These are phyloP conservation scores for Dactylellina sp. DNA, from an alignment of 2,329 filamentous ascomycete genomes.

Conservation along the genomic window DNA sequence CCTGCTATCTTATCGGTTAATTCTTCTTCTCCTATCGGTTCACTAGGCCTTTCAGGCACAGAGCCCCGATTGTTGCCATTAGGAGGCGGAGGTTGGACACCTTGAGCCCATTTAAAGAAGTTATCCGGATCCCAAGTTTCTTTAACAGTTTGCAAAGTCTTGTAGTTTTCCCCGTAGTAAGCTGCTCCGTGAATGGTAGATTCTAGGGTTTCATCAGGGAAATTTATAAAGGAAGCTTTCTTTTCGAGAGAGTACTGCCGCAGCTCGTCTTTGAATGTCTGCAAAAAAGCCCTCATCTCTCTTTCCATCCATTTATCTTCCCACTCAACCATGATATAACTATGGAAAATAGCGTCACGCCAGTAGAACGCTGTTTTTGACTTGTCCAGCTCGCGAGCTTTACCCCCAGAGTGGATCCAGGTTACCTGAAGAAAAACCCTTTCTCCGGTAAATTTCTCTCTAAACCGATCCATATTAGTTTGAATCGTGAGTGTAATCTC, in stretches of 20 bases:
- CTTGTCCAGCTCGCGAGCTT: constrained; percentile 19
- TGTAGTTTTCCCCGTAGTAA: constrained; percentile 62
- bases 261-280: constrained; percentile 59
- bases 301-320: constrained; percentile 62
- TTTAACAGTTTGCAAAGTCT: constrained; percentile 60
- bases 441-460: constrained; percentile 53
- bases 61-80: too few relatives aligned
- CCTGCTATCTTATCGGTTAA: not conserved
- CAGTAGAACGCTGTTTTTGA: constrained; percentile 61
- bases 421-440: constrained; percentile 58
- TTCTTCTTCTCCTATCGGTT: not conserved
- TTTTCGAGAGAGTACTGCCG: constrained; percentile 57
- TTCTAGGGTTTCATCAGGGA: constrained; percentile 26
- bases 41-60: too few relatives aligned
- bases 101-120: constrained; percentile 61
- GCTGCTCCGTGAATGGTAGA: constrained; percentile 58
- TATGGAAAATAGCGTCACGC: constrained; percentile 61
- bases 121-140: constrained; percentile 60
- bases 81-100: constrained; percentile 55
- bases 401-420: constrained; percentile 61
- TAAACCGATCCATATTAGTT: constrained; percentile 57
- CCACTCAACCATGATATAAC: constrained; percentile 62
- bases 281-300: constrained; percentile 60
- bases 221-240: constrained; percentile 61
- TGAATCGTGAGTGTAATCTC: constrained; percentile 51